A percentile compares a stretch with the other conserved stretches of the same genome.
These are phyloP conservation scores for Protomyces pachydermus DNA, from an alignment of 1,139 yeast species.

Conservation along the genomic window DNA sequence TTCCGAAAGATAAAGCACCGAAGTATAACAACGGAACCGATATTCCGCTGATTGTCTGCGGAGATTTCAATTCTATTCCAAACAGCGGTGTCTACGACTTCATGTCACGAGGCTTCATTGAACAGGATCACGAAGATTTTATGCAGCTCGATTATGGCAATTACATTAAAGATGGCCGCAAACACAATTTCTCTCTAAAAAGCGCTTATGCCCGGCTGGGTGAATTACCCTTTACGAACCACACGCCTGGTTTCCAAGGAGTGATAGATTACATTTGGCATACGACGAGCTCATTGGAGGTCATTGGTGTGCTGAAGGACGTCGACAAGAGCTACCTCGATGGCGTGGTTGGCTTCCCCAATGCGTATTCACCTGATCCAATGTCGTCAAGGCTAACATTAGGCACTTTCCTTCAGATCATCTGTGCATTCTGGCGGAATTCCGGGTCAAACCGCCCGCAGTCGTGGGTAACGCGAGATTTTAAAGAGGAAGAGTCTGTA, in stretches of 20 bases:
- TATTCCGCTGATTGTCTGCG: slow-evolving; percentile 76
- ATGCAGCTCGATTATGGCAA: slow-evolving; percentile 85
- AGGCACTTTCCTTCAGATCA: slow-evolving; percentile 17
- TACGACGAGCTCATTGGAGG: slow-evolving; percentile 69
- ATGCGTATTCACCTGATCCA: slow-evolving; percentile 78
- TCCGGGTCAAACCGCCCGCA: slow-evolving; percentile 28
- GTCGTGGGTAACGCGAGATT: not conserved
- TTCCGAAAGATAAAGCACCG: slow-evolving; percentile 37
- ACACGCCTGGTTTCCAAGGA: slow-evolving; percentile 87
- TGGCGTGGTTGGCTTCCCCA: slow-evolving; percentile 86
- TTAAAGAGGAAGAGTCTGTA: not conserved
- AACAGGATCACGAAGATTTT: slow-evolving; percentile 70
- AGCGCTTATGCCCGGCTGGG: slow-evolving; percentile 71
- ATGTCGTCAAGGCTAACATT: slow-evolving; percentile 47
- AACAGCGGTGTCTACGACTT: slow-evolving; percentile 91
- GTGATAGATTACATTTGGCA: slow-evolving; percentile 96
- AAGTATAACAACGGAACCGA: slow-evolving; percentile 54
- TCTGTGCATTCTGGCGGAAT: slow-evolving; percentile 31
- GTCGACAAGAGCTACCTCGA: slow-evolving; percentile 72
- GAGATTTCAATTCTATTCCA: slow-evolving; percentile 87
- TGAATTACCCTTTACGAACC: slow-evolving; percentile 90
- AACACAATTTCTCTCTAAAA: slow-evolving; percentile 72
- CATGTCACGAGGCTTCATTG: slow-evolving; percentile 67
- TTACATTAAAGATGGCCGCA: slow-evolving; percentile 83
- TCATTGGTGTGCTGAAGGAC: slow-evolving; percentile 78